Conservation (phyloP, 495 filamentous ascomycete species). For the Podospora australis region DNA sequence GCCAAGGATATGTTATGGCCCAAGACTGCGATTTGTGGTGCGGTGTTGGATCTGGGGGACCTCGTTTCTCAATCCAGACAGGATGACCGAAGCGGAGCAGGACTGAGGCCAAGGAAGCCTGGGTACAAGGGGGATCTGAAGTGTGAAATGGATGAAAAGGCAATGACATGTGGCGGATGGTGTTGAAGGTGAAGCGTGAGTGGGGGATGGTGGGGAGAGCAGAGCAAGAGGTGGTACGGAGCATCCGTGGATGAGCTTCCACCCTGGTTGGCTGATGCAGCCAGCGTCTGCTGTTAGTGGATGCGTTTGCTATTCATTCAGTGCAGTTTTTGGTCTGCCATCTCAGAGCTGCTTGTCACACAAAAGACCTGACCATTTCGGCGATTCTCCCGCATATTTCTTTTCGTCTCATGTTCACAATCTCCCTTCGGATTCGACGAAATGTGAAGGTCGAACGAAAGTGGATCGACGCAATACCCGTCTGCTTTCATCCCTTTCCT, state of each 20-base stretch:
- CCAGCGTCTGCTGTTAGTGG: neutral
- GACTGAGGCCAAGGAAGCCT: slow-evolving; percentile 7
- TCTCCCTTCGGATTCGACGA: no score
- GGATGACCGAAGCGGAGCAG: slow-evolving; percentile 19
- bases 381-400: neutral
- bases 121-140: slow-evolving; percentile 11
- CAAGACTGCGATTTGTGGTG: neutral
- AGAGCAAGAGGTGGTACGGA: no score
- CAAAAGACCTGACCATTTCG: neutral
- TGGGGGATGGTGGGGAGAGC: slow-evolving; percentile 17
- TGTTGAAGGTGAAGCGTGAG: slow-evolving; percentile 7
- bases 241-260: neutral
- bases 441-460: no score
- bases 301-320: slow-evolving; percentile 4
- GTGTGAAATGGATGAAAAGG: slow-evolving; percentile 7
- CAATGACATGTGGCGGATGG: slow-evolving; percentile 1
- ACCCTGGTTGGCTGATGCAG: neutral
- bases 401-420: neutral
- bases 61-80: slow-evolving; percentile 21
- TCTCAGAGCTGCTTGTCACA: no score
- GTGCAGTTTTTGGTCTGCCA: slow-evolving; percentile 1
- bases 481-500: no score
- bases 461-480: no score
- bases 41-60: slow-evolving; percentile 16
- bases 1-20: neutral